These are phyloP conservation scores for Fusarium sarcochroum DNA, from an alignment of 2,329 filamentous ascomycete species.

Conservation along the genomic window DNA sequence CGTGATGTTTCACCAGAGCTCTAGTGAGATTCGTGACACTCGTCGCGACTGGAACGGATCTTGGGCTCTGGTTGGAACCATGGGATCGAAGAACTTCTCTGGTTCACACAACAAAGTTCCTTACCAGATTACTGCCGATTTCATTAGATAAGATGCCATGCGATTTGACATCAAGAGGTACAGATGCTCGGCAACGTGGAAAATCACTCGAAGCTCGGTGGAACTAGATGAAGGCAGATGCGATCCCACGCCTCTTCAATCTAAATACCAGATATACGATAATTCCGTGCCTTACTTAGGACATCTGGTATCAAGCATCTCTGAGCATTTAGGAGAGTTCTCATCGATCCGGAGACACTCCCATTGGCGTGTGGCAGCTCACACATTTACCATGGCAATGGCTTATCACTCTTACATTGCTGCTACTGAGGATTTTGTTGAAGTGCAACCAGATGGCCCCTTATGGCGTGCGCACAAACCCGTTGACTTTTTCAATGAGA, in stretches of 20 bases:
- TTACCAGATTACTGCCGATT: neutral
- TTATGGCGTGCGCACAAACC: neutral
- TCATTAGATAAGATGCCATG: neutral
- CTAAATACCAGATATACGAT: neutral
- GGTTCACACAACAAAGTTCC: neutral
- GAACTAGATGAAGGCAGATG: neutral
- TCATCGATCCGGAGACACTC: neutral
- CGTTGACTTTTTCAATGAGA: neutral
- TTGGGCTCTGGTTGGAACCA: neutral
- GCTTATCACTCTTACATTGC: neutral
- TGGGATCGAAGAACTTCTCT: neutral
- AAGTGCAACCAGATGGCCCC: neutral
- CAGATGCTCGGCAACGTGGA: neutral
- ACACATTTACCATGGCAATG: neutral
- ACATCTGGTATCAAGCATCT: neutral
- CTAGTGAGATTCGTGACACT: neutral
- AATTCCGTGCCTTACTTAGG: neutral
- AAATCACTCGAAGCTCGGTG: neutral
- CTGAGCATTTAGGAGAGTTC: neutral
- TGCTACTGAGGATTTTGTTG: neutral
- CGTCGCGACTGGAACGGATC: neutral
- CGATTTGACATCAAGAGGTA: neutral
- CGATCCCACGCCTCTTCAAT: neutral
- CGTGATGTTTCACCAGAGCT: neutral
- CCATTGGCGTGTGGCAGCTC: neutral